phyloP scores from a whole-genome alignment of 139 green algal species.

The Chlamydomonas schloesseri region DNA sequence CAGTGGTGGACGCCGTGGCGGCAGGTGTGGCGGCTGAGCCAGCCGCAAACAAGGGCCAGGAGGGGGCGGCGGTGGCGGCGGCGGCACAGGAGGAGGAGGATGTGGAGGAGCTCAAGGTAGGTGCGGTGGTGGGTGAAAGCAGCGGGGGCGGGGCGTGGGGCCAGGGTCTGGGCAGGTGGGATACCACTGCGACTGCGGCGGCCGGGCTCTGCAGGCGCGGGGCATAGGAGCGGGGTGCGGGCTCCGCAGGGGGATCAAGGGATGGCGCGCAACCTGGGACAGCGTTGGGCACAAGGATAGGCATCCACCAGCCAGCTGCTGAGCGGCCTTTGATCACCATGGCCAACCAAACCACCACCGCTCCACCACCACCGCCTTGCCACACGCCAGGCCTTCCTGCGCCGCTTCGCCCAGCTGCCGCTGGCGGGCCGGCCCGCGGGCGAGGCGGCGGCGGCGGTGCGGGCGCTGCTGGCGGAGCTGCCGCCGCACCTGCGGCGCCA shows the following conservation, averaged over 20 bases:
- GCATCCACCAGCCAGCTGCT: too few relatives aligned
- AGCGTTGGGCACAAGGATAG: too few relatives aligned
- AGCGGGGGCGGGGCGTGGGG: background rate
- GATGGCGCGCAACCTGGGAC: too few relatives aligned
- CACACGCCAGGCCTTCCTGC: constrained; percentile 10
- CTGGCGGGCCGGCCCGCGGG: background rate
- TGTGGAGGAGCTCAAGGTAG: constrained; percentile 1
- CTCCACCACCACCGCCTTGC: background rate
- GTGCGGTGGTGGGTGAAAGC: background rate
- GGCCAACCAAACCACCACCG: too few relatives aligned
- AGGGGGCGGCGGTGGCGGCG: background rate
- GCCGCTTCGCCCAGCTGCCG: background rate
- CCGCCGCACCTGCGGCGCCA: constrained; percentile 13
- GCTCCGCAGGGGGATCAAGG: too few relatives aligned
- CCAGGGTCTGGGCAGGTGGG: too few relatives aligned
- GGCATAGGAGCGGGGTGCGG: too few relatives aligned
- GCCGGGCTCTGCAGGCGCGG: too few relatives aligned
- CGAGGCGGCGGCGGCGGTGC: constrained; percentile 6
- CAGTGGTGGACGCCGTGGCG: too few relatives aligned
- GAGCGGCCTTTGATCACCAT: background rate
- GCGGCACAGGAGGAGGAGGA: background rate
- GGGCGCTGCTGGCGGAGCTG: background rate
- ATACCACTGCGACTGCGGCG: background rate
- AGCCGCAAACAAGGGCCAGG: too few relatives aligned
- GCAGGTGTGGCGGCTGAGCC: too few relatives aligned